phyloP scores from a whole-genome alignment of 768 basidiomycete genomes.

The Xerocomellus chrysenteron region DNA sequence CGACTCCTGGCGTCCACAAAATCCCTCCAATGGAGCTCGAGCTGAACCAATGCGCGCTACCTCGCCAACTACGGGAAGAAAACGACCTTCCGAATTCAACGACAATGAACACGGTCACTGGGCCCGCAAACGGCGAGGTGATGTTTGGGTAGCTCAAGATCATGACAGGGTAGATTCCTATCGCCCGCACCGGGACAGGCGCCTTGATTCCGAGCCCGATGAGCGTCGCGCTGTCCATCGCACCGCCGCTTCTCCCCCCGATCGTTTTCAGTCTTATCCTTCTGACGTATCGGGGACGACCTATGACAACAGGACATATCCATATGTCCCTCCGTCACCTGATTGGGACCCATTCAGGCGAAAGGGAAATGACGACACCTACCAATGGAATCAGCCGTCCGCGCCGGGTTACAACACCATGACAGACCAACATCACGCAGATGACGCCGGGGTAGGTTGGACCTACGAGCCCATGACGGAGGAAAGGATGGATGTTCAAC shows the following conservation, averaged over 20 bases:
- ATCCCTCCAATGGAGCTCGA: conserved; percentile 9
- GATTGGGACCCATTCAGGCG: conserved; percentile 14
- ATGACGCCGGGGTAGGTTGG: conserved; percentile 6
- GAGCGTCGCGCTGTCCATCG: conserved; percentile 13
- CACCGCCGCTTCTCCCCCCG: conserved; percentile 1
- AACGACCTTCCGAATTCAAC: conserved; percentile 21
- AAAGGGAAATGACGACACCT: conserved; percentile 13
- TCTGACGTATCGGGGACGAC: conserved; percentile 4
- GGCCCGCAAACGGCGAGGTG: conserved; percentile 24
- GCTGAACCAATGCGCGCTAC: conserved; percentile 17
- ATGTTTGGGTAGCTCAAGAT: conserved; percentile 19
- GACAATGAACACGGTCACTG: conserved; percentile 23
- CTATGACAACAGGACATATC: conserved; percentile 8
- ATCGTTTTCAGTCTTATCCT: conserved; percentile 5
- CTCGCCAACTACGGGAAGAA: conserved; percentile 17
- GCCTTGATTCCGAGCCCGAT: conserved; percentile 9
- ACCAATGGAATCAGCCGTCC: conserved; percentile 10
- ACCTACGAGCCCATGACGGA: conserved; percentile 12
- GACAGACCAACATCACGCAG: conserved; percentile 4
- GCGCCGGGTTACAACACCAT: background rate
- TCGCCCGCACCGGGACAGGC: conserved; percentile 13
- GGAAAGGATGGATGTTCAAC: conserved; percentile 11
- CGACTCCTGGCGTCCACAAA: conserved; percentile 9
- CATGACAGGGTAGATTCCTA: conserved; percentile 3
- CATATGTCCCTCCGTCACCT: background rate